Base-by-base conservation (phyloP, 345 rosid genomes). In the Euphorbia tirucalli region DNA sequence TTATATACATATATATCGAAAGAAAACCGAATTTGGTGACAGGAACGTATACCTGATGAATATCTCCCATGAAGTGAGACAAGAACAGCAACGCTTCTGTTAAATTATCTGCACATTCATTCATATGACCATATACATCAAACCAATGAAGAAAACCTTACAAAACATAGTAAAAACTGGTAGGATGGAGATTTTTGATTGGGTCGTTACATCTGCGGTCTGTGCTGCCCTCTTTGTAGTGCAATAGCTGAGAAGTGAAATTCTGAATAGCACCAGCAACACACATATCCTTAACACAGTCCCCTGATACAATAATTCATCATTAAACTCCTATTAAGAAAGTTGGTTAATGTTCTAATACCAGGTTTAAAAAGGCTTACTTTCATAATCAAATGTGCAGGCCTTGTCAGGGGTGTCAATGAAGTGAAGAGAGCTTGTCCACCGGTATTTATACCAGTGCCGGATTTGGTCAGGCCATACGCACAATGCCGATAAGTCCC, bases 41-140 rank as follows among this genome's bases (percentile, higher is more conserved):
- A 70, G 28, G 27, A 16, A 19, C 37, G 15, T 62, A 56, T 71
- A 90, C 96, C 96, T 93, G 97, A 75, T 92, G 96, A 66, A 94
- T 80, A 74, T 92, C 98, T 73, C 98, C 98, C 90, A 91, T 86
- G 84, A 91, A 93, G 72, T 93, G 97, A 18, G 98, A 90, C 75
- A 92, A 78, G 83, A 94, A 94, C 70, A 94, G 65, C 74, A 94
- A 78, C 54, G 98, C 95, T 77, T 94, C 98, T 0, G 98, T 94
- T 88, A 94, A 84, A 74, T 92, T 93, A 83, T 91, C 98, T 93
- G 81, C 75, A 49, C 13, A 22, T 32, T 66, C 25, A 32, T 61
- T 11, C 30, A 27, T 28, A 8, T 61, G 21, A 37, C 7, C 35
- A 58, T 27, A 9, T 58, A 16, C 11, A 21, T 16, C 19, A 71